Conservation (phyloP, 345 rosid species). For the Salix viminalis region DNA sequence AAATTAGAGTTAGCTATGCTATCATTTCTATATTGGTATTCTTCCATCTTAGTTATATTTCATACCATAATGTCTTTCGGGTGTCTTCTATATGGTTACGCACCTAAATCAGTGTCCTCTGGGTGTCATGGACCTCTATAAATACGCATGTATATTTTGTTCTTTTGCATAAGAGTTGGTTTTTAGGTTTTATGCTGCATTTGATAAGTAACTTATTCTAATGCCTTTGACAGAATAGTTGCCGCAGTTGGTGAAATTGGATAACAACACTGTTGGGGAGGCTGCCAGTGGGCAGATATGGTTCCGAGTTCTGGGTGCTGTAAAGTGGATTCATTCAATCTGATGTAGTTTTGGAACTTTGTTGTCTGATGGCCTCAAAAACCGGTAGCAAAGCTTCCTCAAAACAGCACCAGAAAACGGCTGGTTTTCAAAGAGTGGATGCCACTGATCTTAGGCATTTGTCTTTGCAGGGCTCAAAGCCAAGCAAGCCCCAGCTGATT, state of each 20-base stretch:
- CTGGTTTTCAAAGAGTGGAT: constrained; percentile 31
- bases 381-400: constrained; percentile 34
- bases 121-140: constrained; percentile 4
- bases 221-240: constrained; percentile 7
- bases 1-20: neutral
- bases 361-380: constrained; percentile 49
- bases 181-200: neutral
- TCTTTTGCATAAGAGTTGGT: neutral
- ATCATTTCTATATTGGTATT: neutral
- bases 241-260: constrained; percentile 8
- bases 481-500: constrained; percentile 27
- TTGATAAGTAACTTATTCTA: neutral
- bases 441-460: constrained; percentile 35
- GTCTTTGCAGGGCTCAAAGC: constrained; percentile 35
- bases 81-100: neutral
- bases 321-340: constrained; percentile 22
- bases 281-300: constrained; percentile 17
- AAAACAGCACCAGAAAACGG: constrained; percentile 33
- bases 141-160: too few relatives aligned
- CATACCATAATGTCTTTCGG: neutral
- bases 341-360: constrained; percentile 25
- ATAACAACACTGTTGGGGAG: constrained; percentile 4
- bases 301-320: constrained; percentile 17
- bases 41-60: neutral
- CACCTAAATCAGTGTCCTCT: neutral